Evolutionary conservation across 225 moss, liverwort and hornwort genomes (phyloP).

Genomic region (Physcomitrium patens): DNA sequence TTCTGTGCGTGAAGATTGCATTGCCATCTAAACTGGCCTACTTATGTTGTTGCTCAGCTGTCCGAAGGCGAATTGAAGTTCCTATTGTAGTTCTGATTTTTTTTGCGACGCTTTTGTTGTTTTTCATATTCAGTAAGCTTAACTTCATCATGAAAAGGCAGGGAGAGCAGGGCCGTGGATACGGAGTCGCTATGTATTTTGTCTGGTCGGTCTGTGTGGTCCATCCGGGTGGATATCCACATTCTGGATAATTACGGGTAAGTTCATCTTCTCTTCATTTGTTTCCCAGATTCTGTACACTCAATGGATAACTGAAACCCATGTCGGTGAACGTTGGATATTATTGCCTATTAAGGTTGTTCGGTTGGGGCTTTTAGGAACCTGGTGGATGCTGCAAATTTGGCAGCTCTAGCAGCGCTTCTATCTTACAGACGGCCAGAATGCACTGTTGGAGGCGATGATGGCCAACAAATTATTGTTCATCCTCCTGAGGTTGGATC

Average conservation of each 20-base stretch:
- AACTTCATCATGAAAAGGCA: conserved; percentile 37
- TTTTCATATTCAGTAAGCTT: conserved; percentile 7
- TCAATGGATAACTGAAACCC: not conserved
- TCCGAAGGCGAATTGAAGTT: not conserved
- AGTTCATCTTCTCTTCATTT: conserved; percentile 14
- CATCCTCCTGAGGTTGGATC: conserved; percentile 79
- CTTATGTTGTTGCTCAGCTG: not conserved
- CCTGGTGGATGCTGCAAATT: conserved; percentile 85
- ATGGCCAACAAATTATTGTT: conserved; percentile 82
- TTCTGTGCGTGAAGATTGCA: not conserved
- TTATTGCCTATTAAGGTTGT: not conserved
- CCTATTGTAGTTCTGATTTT: not conserved
- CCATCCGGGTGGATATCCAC: conserved; percentile 77
- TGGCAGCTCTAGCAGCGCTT: conserved; percentile 82
- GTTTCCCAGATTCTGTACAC: not conserved
- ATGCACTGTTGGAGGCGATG: conserved; percentile 72
- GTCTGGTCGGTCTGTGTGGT: conserved; percentile 83
- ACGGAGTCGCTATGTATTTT: conserved; percentile 89
- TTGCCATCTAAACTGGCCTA: not conserved
- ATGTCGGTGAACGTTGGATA: not conserved
- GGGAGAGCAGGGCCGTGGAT: conserved; percentile 89
- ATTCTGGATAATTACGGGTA: conserved; percentile 93
- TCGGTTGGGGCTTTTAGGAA: conserved; percentile 52
- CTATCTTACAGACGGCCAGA: conserved; percentile 77
- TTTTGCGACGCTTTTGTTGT: not conserved